phyloP scores from a whole-genome alignment of 495 filamentous ascomycete species.

The Usnea hakonensis region DNA sequence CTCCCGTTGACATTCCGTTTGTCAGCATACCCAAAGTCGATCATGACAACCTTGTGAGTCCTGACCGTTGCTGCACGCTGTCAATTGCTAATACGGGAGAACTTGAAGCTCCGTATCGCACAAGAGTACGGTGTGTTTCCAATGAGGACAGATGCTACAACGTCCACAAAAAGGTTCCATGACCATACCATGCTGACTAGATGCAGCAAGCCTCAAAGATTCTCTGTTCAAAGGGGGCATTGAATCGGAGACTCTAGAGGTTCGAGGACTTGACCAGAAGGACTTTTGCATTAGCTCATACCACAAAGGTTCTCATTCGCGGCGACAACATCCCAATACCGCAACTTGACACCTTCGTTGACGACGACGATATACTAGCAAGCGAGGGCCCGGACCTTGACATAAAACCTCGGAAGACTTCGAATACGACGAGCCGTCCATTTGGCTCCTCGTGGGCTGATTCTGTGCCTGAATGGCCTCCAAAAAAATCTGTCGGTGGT shows the following conservation, averaged over 20 bases:
- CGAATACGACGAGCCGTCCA: slow-evolving; percentile 6
- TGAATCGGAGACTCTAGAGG: slow-evolving; percentile 51
- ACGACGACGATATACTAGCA: slow-evolving; percentile 21
- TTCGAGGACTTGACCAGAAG: slow-evolving; percentile 28
- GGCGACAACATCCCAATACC: slow-evolving; percentile 30
- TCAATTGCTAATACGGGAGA: slow-evolving; percentile 5
- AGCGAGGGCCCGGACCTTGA: slow-evolving; percentile 24
- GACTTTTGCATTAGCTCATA: slow-evolving; percentile 21
- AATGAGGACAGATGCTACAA: slow-evolving; percentile 12
- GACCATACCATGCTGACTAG: slow-evolving; percentile 10
- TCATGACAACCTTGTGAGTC: slow-evolving; percentile 49
- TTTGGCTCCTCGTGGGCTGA: slow-evolving; percentile 5
- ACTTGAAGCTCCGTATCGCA: slow-evolving; percentile 38
- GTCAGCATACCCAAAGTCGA: slow-evolving; percentile 48
- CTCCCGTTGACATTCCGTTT: slow-evolving; percentile 30
- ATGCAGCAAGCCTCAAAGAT: slow-evolving; percentile 50
- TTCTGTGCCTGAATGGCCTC: slow-evolving; percentile 3
- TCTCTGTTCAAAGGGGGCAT: slow-evolving; percentile 59
- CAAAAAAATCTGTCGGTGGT: background rate
- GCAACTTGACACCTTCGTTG: slow-evolving; percentile 20
- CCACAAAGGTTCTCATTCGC: slow-evolving; percentile 45
- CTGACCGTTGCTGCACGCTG: background rate
- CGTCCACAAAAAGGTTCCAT: background rate
- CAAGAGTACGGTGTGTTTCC: slow-evolving; percentile 34
- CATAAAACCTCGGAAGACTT: slow-evolving; percentile 1